Base-by-base conservation (phyloP, 2,329 filamentous ascomycete genomes). In the Epichloe coenophiala region DNA sequence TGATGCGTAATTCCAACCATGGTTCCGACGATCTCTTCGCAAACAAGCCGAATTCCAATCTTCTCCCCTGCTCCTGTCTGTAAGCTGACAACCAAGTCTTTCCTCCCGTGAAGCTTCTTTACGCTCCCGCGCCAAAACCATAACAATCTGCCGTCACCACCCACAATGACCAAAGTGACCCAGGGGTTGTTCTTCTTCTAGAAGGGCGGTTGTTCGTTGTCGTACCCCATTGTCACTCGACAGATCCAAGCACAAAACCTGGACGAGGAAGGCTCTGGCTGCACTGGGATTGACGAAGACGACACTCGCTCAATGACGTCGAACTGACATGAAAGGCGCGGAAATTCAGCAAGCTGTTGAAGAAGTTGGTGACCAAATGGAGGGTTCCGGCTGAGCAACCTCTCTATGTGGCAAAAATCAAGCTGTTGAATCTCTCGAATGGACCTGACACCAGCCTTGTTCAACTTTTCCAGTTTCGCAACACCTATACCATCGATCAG, bases 401-500 rank as follows among this genome's bases (percentile, higher is more conserved):
- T 76, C 59, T 97, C 91, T 48, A 98, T 87, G 27, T 80, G 76
- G 49, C 81, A 77, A 27, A 83, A 72, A 37, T 91, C 83, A 13
- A 80, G 74, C 6, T 65, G 67, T 15, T 83, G 78, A 12, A 98
- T 70, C n/a, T 79, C 76, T 41, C 84, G 77, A 5, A 97, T 80
- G 5, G 73, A 86, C 31, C 71, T 79, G 49, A 97, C 77, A 1
- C 82, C 81, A n/a, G 80, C 81, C 39, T 76, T 74, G 3, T 80
- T 76, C 42, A 97, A 74, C 62, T 86, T 93, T 38, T 84, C 77
- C 55, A 87, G 81, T n/a, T 79, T 77, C 1, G 83, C 86, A 4
- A 80, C 71, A 0, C 93, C 93, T 54, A 97, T 78, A 3, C 81
- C 78, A 0, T 86, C 80, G 2, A 98, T 75, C 63, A 97, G 91